Evolutionary conservation across 2,329 filamentous ascomycete genomes (phyloP), one percentile per base, ranked within the genome.

Genomic region (Moelleriella libera): DNA sequence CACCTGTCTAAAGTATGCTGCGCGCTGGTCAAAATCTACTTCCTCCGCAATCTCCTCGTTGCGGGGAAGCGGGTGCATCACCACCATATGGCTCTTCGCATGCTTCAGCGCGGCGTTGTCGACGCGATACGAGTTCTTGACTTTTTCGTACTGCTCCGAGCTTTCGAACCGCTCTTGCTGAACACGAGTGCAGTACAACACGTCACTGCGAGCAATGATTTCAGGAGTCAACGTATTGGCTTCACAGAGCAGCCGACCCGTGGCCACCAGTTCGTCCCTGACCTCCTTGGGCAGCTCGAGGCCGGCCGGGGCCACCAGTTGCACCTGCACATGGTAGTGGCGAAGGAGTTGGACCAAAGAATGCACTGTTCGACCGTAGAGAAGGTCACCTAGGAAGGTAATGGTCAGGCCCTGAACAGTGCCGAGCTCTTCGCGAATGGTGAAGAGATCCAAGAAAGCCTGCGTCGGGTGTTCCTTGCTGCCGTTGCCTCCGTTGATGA

Each of bases 1-100:
- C 70, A 95, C 90, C 85, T 98, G 92, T 85, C 92, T 82, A 70
- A 98, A 98, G 72, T 98, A 98, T 48, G 92, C 90, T 50, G 92
- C 92, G 57, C 92, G 74, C 63, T 94, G 88, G 70, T 98, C 92
- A 69, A 94, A 95, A 68, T 98, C 92, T 45, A 98, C 88, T 71
- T 98, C 92, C 68, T 94, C 88, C 34, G 82, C 81, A 62, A 98
- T 83, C 75, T 98, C 92, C 55, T 84, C 81, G 61, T 97, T 97
- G 60, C 92, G 78, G 41, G 92, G 92, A 60, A 98, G 74, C 49
- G 92, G 92, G 68, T 98, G 92, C 81, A 98, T 81, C 53, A 98
- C 85, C 53, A 95, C 79, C 82, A 94, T 96, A 60, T 85, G 84
- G 63, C 75, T 76, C 82, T 98, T 98, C 47, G 92, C 89, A 58